Percentiles rank a stretch among this genome's conserved stretches.
Evolutionary conservation across 1,139 yeast species (phyloP).

Genomic region (Torulaspora pretoriensis): DNA sequence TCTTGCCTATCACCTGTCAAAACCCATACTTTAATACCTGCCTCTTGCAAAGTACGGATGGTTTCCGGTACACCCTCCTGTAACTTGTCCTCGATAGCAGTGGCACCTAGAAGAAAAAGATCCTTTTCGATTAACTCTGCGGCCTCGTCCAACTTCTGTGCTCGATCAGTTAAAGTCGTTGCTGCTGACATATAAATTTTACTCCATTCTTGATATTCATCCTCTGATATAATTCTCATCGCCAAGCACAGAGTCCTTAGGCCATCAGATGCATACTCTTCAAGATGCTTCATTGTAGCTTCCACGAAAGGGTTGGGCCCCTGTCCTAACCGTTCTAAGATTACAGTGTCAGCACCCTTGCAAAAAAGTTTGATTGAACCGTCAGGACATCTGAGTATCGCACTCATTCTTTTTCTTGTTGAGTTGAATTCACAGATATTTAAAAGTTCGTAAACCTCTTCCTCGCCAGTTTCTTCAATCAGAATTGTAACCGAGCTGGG

Average conservation of each 20-base stretch:
- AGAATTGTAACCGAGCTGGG: slow-evolving; percentile 79
- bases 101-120: slow-evolving; percentile 83
- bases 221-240: slow-evolving; percentile 70
- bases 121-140: slow-evolving; percentile 82
- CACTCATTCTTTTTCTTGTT: slow-evolving; percentile 96
- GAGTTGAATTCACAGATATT: slow-evolving; percentile 96
- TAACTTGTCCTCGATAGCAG: slow-evolving; percentile 95
- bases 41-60: slow-evolving; percentile 87
- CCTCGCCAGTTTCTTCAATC: slow-evolving; percentile 41
- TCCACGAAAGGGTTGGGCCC: slow-evolving; percentile 75
- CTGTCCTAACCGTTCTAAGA: slow-evolving; percentile 71
- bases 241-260: slow-evolving; percentile 93
- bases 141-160: slow-evolving; percentile 72
- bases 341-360: slow-evolving; percentile 98
- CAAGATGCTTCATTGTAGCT: slow-evolving; percentile 80
- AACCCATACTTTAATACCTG: slow-evolving; percentile 97
- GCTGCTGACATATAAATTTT: slow-evolving; percentile 69
- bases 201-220: slow-evolving; percentile 67
- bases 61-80: slow-evolving; percentile 99
- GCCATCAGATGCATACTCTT: slow-evolving; percentile 96
- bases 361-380: slow-evolving; percentile 84
- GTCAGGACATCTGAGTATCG: slow-evolving; percentile 90
- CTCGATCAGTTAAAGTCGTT: slow-evolving; percentile 70
- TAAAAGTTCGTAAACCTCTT: slow-evolving; percentile 66
- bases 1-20: slow-evolving; percentile 98